Percentiles rank a stretch among this genome's conserved stretches.
These are phyloP conservation scores for Croton laevigatus DNA, from an alignment of 441 rosid species.

Conservation along the genomic window DNA sequence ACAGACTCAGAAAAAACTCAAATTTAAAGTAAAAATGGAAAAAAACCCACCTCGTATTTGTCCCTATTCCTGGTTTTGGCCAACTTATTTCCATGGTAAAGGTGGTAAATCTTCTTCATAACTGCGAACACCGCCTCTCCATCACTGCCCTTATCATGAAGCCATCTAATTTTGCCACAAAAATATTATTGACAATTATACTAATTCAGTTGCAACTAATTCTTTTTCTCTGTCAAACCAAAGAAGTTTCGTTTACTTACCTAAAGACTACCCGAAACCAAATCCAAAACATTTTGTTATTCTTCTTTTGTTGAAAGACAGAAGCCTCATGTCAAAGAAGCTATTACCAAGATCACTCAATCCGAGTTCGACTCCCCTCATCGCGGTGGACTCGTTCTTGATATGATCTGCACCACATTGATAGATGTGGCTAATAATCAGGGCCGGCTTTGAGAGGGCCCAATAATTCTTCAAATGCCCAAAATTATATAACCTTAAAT, in stretches of 20 bases:
- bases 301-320: background rate
- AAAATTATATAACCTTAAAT: too few species aligned
- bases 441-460: too few species aligned
- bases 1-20: too few species aligned
- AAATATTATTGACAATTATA: background rate
- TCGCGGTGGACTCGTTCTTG: too few species aligned
- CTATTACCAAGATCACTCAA: background rate
- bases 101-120: constrained; percentile 35
- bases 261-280: background rate
- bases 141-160: constrained; percentile 35
- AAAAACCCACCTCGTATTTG: constrained; percentile 40
- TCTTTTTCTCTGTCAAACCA: background rate
- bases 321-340: background rate
- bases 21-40: constrained; percentile 7
- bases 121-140: constrained; percentile 29
- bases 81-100: constrained; percentile 43
- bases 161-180: constrained; percentile 26
- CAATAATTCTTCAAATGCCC: too few species aligned
- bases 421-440: too few species aligned
- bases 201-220: background rate
- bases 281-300: background rate
- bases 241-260: background rate
- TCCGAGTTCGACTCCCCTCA: background rate
- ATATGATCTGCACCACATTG: too few species aligned
- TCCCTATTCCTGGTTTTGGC: constrained; percentile 38